Conservation (phyloP, 768 basidiomycete species). For the Boletus insuetus region DNA sequence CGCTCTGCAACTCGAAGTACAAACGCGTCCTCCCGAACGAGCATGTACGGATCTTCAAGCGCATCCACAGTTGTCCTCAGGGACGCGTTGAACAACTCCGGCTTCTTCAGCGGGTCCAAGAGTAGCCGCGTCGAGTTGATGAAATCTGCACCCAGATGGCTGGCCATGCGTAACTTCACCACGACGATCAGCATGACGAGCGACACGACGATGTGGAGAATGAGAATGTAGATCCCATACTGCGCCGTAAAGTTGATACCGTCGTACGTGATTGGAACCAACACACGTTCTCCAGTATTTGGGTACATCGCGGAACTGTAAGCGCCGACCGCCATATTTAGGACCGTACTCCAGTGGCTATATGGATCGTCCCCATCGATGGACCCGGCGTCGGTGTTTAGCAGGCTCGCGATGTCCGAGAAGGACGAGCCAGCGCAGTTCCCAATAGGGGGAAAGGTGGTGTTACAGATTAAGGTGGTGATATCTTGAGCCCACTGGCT, state of each 20-base stretch:
- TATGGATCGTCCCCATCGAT: not conserved
- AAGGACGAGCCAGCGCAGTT: not conserved
- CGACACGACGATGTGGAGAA: slow-evolving; percentile 11
- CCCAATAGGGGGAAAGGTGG: not conserved
- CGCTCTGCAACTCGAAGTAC: too few species aligned
- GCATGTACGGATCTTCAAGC: slow-evolving; percentile 4
- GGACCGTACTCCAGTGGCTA: slow-evolving; percentile 1
- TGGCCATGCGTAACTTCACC: slow-evolving; percentile 4
- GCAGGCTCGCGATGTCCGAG: not conserved
- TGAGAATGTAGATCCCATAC: slow-evolving; percentile 5
- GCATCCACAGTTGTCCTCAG: not conserved
- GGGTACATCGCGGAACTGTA: slow-evolving; percentile 2
- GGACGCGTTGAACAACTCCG: slow-evolving; percentile 13
- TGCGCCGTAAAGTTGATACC: not conserved
- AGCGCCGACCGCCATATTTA: slow-evolving; percentile 8
- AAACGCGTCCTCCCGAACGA: not conserved
- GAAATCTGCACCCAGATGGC: slow-evolving; percentile 9
- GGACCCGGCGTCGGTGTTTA: not conserved
- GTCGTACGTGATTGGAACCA: not conserved
- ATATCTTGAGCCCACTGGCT: slow-evolving; percentile 19
- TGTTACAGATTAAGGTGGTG: slow-evolving; percentile 11
- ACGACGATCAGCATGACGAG: slow-evolving; percentile 4
- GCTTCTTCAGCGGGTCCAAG: slow-evolving; percentile 10
- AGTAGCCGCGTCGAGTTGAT: slow-evolving; percentile 8
- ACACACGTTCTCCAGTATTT: fast-evolving